Percentiles rank a stretch among this genome's conserved stretches.
These are phyloP conservation scores for Bipolaris cookei DNA, from an alignment of 2,329 filamentous ascomycete species.

Conservation along the genomic window DNA sequence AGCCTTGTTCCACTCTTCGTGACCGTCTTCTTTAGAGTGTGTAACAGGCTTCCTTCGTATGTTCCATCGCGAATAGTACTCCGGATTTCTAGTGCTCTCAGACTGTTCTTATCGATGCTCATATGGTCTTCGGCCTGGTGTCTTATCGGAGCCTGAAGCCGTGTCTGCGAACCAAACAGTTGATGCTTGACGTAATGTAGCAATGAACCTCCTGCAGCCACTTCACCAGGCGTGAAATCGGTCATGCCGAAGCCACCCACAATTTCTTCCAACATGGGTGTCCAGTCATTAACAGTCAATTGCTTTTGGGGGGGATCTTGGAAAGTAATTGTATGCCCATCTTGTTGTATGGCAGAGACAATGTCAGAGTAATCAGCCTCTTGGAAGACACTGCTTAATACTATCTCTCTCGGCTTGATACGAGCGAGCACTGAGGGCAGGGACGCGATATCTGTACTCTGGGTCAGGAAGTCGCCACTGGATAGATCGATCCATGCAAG, in stretches of 20 bases:
- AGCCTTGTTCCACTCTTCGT: conserved; percentile 90
- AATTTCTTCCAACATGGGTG: conserved; percentile 75
- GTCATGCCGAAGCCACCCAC: conserved; percentile 61
- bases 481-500: conserved; percentile 95
- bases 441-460: conserved; percentile 71
- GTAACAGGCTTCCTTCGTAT: conserved; percentile 82
- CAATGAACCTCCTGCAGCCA: conserved; percentile 78
- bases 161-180: conserved; percentile 77
- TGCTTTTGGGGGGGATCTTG: conserved; percentile 58
- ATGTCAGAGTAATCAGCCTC: conserved; percentile 65
- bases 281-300: conserved; percentile 69
- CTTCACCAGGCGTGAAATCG: conserved; percentile 71
- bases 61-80: conserved; percentile 81
- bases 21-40: conserved; percentile 86
- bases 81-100: conserved; percentile 87
- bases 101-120: conserved; percentile 88
- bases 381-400: conserved; percentile 67
- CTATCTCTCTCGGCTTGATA: conserved; percentile 82
- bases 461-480: conserved; percentile 91
- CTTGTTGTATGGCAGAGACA: conserved; percentile 72
- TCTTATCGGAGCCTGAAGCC: conserved; percentile 80
- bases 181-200: conserved; percentile 83
- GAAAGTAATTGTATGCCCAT: conserved; percentile 78
- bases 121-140: conserved; percentile 78
- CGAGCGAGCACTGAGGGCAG: conserved; percentile 83